Percentiles rank a stretch among this genome's conserved stretches.
Evolutionary conservation across 495 filamentous ascomycete genomes (phyloP).

Genomic region (Niebla homalea): DNA sequence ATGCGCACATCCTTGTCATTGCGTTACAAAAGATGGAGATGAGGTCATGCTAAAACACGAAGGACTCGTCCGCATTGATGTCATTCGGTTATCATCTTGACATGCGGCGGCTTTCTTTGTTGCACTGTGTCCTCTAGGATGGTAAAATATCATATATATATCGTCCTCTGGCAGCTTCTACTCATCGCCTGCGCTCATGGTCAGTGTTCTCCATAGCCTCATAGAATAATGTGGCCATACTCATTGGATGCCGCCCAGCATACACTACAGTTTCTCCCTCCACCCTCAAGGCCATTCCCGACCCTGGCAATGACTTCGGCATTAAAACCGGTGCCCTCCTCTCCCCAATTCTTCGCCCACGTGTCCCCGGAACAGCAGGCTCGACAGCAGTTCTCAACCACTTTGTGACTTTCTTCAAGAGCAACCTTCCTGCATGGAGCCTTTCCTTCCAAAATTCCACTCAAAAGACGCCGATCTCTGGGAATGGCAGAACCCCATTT

Average conservation of each 20-base stretch:
- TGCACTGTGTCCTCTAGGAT: no score
- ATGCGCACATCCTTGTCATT: no score
- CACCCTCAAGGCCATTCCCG: slow-evolving; percentile 52
- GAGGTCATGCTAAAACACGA: no score
- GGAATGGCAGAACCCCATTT: slow-evolving; percentile 61
- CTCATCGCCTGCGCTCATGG: not conserved
- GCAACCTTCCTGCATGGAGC: slow-evolving; percentile 62
- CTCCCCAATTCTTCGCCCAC: slow-evolving; percentile 79
- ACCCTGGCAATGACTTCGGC: slow-evolving; percentile 65
- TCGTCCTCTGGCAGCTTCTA: not conserved
- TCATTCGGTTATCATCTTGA: no score
- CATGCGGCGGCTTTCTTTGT: no score
- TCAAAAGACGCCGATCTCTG: slow-evolving; percentile 59
- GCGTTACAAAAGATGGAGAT: no score
- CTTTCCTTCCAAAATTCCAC: slow-evolving; percentile 80
- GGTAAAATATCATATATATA: not conserved
- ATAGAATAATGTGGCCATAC: slow-evolving; percentile 18
- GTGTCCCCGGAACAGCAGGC: slow-evolving; percentile 75
- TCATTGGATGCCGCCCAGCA: slow-evolving; percentile 31
- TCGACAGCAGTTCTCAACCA: slow-evolving; percentile 64
- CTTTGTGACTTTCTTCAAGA: slow-evolving; percentile 66
- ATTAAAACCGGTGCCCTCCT: slow-evolving; percentile 60
- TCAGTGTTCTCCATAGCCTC: not conserved
- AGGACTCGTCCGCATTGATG: no score
- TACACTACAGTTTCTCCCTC: slow-evolving; percentile 65